A percentile compares a stretch with the other conserved stretches of the same genome.
Conservation (phyloP, 306 rosid genomes). For the Lotus japonicus region DNA sequence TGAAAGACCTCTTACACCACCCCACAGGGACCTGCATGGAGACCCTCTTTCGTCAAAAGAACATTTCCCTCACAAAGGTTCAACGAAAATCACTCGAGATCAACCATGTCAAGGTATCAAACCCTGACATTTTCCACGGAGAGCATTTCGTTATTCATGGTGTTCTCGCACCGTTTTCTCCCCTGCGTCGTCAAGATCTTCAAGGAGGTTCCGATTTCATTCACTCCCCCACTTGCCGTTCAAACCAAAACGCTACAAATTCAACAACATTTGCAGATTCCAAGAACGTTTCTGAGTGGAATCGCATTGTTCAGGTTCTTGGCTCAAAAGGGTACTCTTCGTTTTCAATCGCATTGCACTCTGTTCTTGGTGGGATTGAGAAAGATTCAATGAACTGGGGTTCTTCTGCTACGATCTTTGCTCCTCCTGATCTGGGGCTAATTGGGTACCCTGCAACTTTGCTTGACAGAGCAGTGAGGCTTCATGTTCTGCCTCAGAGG, state of each 20-base stretch:
- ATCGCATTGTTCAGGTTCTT: conserved; percentile 38
- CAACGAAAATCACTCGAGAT: conserved; percentile 40
- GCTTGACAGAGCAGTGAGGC: conserved; percentile 51
- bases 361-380: conserved; percentile 51
- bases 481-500: conserved; percentile 68
- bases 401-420: conserved; percentile 52
- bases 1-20: conserved; percentile 14
- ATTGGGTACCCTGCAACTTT: conserved; percentile 25
- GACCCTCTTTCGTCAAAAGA: conserved; percentile 39
- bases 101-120: conserved; percentile 48
- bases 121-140: conserved; percentile 50
- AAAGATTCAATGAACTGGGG: conserved; percentile 26
- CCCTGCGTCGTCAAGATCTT: conserved; percentile 28
- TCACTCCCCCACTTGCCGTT: conserved; percentile 28
- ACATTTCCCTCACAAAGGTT: conserved; percentile 33
- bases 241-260: background rate
- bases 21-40: conserved; percentile 39
- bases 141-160: conserved; percentile 51
- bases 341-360: conserved; percentile 34
- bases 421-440: conserved; percentile 49
- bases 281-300: conserved; percentile 40
- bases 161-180: conserved; percentile 50
- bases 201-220: conserved; percentile 30
- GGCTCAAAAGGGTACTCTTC: conserved; percentile 48
- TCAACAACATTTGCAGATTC: background rate